Conservation (phyloP, 257 asterid genomes). For the Solanum clarkiae region DNA sequence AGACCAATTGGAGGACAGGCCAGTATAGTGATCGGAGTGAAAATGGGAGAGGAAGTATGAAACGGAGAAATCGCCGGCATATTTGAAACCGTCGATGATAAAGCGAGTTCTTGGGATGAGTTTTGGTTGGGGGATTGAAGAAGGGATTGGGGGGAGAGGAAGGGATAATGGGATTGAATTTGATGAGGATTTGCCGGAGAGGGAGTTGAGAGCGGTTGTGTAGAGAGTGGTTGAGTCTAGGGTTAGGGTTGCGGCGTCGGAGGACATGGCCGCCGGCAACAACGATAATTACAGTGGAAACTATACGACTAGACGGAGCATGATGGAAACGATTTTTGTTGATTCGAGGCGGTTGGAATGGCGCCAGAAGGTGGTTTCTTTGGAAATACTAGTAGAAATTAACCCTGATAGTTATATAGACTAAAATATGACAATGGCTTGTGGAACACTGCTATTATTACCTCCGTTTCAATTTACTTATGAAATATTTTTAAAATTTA, state of each 20-base stretch:
- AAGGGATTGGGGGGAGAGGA: slow-evolving; percentile 29
- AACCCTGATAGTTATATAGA: no score
- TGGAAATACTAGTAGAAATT: no score
- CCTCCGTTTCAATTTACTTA: no score
- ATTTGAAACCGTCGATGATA: slow-evolving; percentile 67
- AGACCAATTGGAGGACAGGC: slow-evolving; percentile 67
- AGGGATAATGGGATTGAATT: slow-evolving; percentile 3
- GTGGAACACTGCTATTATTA: no score
- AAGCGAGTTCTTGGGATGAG: slow-evolving; percentile 80
- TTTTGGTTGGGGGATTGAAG: slow-evolving; percentile 51
- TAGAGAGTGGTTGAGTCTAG: slow-evolving; percentile 40
- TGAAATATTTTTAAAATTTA: no score
- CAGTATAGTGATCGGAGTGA: slow-evolving; percentile 92
- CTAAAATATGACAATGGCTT: no score
- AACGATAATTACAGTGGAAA: background rate
- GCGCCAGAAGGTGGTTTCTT: background rate
- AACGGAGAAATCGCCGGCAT: slow-evolving; percentile 48
- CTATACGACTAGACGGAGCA: background rate
- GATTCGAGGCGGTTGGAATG: background rate
- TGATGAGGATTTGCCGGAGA: slow-evolving; percentile 18
- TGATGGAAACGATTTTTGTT: background rate
- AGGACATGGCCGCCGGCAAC: slow-evolving; percentile 33
- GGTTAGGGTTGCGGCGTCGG: slow-evolving; percentile 28
- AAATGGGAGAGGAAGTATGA: slow-evolving; percentile 92
- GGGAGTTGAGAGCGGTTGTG: slow-evolving; percentile 41